Conservation (phyloP, 2,329 filamentous ascomycete species). For the Microcera coccophila region DNA sequence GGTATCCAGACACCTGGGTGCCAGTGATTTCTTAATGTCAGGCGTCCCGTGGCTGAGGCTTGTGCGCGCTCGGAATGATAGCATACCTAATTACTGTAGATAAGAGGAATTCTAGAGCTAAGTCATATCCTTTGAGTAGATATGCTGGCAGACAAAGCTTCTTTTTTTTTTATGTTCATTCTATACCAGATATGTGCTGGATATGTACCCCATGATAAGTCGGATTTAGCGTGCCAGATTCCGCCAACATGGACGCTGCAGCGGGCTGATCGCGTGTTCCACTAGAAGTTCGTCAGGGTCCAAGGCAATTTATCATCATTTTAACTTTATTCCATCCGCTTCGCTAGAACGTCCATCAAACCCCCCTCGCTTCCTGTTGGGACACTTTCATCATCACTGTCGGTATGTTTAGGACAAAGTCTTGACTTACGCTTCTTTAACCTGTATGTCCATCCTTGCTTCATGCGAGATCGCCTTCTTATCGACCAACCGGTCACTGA, state of each 20-base stretch:
- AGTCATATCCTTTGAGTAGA: no score
- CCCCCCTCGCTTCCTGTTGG: neutral
- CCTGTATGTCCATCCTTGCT: conserved; percentile 18
- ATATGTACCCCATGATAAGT: neutral
- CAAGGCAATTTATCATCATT: neutral
- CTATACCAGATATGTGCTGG: neutral
- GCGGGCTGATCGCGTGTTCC: conserved; percentile 18
- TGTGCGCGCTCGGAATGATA: no score
- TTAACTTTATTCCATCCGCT: neutral
- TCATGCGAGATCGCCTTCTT: conserved; percentile 8
- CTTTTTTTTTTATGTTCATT: neutral
- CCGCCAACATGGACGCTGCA: conserved; percentile 5
- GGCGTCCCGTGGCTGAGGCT: no score
- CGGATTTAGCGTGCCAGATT: neutral
- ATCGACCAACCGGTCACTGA: conserved; percentile 24
- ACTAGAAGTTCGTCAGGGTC: conserved; percentile 7
- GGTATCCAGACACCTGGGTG: no score
- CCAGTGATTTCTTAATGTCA: no score
- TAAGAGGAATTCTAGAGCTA: no score
- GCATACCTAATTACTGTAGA: no score
- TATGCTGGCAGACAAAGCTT: neutral
- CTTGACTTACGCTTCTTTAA: conserved; percentile 6
- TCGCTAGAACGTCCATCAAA: neutral
- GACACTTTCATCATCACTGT: conserved; percentile 2
- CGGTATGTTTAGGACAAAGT: conserved; percentile 5